Conservation (phyloP, 768 basidiomycete species). For the Hebeloma cylindrosporum region DNA sequence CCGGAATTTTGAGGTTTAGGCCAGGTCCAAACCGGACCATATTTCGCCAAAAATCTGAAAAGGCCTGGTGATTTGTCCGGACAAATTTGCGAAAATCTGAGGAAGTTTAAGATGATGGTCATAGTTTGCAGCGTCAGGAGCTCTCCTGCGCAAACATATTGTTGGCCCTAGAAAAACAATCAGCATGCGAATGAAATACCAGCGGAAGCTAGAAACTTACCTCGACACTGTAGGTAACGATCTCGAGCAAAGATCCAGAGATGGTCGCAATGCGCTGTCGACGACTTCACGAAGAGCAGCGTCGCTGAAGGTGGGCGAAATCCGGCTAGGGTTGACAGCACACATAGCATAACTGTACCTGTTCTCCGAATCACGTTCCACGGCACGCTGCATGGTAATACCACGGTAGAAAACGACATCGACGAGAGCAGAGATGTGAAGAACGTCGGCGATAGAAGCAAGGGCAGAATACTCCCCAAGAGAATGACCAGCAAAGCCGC, state of each 20-base stretch:
- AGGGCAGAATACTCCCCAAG: conserved; percentile 98
- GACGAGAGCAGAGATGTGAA: conserved; percentile 91
- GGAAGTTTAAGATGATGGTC: conserved; percentile 94
- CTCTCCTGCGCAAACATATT: conserved; percentile 99
- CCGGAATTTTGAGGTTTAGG: no score
- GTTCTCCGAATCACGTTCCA: conserved; percentile 91
- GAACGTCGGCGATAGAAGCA: conserved; percentile 95
- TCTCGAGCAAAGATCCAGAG: conserved; percentile 86
- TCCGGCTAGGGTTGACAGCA: conserved; percentile 94
- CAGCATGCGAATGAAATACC: conserved; percentile 4
- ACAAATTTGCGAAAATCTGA: no score
- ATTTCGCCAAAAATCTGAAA: no score
- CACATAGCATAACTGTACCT: conserved; percentile 99
- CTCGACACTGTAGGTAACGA: conserved; percentile 96
- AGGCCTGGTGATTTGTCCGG: no score
- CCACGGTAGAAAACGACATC: conserved; percentile 99
- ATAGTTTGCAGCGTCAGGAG: conserved; percentile 89
- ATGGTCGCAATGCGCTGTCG: conserved; percentile 77
- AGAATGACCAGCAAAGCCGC: conserved; percentile 96
- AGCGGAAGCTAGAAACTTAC: conserved; percentile 43
- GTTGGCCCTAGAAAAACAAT: conserved; percentile 74
- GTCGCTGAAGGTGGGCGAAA: conserved; percentile 93
- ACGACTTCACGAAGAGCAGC: conserved; percentile 96
- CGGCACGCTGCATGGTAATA: conserved; percentile 99
- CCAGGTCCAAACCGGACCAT: no score